Percentiles rank a stretch among this genome's conserved stretches.
phyloP scores from a whole-genome alignment of 1,284 basidiomycete species.

The Agroathelia rolfsii region DNA sequence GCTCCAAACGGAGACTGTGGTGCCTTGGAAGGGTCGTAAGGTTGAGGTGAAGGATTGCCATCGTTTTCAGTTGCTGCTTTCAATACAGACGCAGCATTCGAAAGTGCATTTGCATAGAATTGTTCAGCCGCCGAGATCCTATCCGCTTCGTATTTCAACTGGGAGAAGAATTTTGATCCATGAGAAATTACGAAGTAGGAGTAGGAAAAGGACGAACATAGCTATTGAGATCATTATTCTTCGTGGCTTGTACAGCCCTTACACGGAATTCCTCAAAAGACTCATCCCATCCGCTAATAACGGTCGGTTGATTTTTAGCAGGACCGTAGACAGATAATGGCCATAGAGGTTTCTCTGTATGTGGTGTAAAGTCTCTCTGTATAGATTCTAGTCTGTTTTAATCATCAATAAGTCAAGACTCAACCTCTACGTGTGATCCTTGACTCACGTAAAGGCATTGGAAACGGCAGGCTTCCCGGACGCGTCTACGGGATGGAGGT shows the following conservation, averaged over 20 bases:
- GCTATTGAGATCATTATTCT: constrained; percentile 46
- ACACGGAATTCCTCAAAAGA: constrained; percentile 76
- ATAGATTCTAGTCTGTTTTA: constrained; percentile 47
- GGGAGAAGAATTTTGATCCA: constrained; percentile 11
- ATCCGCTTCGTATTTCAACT: constrained; percentile 49
- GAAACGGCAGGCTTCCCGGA: constrained; percentile 16
- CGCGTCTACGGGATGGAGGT: constrained; percentile 47
- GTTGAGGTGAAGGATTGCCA: constrained; percentile 13
- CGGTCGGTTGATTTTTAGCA: constrained; percentile 63
- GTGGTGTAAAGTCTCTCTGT: constrained; percentile 45
- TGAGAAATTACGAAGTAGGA: constrained; percentile 6
- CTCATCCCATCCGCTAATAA: constrained; percentile 64
- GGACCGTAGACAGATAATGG: constrained; percentile 77
- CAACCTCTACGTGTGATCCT: constrained; percentile 11
- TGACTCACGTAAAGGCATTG: constrained; percentile 22
- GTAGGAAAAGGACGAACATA: constrained; percentile 46
- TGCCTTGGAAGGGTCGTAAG: constrained; percentile 8
- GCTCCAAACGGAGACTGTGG: constrained; percentile 17
- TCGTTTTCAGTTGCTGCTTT: constrained; percentile 39
- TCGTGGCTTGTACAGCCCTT: constrained; percentile 52
- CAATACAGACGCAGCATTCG: constrained; percentile 37
- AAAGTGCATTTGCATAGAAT: constrained; percentile 33
- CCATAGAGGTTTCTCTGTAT: constrained; percentile 68
- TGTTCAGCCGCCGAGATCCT: constrained; percentile 31
- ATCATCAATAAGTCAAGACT: constrained; percentile 9